phyloP scores from a whole-genome alignment of 768 basidiomycete species.

The Tylopilus subfusipes region DNA sequence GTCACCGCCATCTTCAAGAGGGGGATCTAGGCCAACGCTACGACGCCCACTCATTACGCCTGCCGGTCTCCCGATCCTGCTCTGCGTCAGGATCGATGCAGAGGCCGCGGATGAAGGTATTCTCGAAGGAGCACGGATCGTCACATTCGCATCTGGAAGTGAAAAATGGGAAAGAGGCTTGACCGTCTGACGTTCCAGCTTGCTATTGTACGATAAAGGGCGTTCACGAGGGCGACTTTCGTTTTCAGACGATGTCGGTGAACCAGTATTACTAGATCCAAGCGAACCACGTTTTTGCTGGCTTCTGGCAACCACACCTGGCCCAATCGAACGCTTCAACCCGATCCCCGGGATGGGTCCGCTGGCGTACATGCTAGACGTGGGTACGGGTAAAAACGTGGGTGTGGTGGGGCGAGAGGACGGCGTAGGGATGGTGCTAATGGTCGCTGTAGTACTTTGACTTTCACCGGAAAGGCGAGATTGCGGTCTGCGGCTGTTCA shows the following conservation, averaged over 20 bases:
- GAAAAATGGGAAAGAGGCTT: constrained; percentile 45
- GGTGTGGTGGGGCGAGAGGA: constrained; percentile 72
- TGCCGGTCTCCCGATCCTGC: constrained; percentile 43
- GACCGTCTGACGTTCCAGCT: constrained; percentile 14
- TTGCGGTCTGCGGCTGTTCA: constrained; percentile 58
- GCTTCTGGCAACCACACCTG: constrained; percentile 37
- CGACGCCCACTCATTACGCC: constrained; percentile 44
- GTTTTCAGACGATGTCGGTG: constrained; percentile 29
- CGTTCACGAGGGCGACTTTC: constrained; percentile 27
- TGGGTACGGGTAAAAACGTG: constrained; percentile 71
- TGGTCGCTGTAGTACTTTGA: constrained; percentile 50
- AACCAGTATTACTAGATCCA: constrained; percentile 41
- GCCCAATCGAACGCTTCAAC: constrained; percentile 60
- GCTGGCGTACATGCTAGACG: constrained; percentile 46
- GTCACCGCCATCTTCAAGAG: constrained; percentile 16
- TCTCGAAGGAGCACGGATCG: constrained; percentile 43
- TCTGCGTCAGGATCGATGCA: constrained; percentile 35
- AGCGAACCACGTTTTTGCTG: constrained; percentile 61
- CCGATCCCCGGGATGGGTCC: constrained; percentile 36
- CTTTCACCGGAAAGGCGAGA: constrained; percentile 70
- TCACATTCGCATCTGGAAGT: constrained; percentile 41
- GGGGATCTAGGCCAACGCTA: constrained; percentile 35
- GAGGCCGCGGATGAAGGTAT: constrained; percentile 36
- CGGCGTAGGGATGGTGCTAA: constrained; percentile 63
- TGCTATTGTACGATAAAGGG: constrained; percentile 27